Evolutionary conservation across 192 early-diverging fungal species (phyloP).

Genomic region (Rhizophlyctis rosea): DNA sequence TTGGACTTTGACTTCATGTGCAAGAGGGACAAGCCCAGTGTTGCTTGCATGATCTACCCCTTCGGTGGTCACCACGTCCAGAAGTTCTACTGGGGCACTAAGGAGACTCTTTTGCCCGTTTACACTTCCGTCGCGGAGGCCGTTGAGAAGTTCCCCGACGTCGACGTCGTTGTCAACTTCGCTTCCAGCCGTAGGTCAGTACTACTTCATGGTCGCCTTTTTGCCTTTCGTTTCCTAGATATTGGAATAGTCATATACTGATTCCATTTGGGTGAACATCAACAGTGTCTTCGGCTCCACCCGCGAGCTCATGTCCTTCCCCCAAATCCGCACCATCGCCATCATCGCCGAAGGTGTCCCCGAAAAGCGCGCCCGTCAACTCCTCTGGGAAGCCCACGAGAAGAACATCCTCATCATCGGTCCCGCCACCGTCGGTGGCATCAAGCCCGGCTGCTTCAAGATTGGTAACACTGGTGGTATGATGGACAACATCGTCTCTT

Average conservation of each 20-base stretch:
- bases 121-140: conserved; percentile 88
- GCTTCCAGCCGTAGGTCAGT: conserved; percentile 93
- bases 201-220: conserved; percentile 59
- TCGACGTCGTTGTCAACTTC: conserved; percentile 96
- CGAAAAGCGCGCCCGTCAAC: conserved; percentile 89
- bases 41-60: conserved; percentile 98
- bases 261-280: conserved; percentile 4
- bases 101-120: conserved; percentile 93
- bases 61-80: conserved; percentile 98
- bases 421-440: conserved; percentile 97
- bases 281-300: conserved; percentile 86
- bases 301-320: conserved; percentile 76
- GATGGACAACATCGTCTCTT: conserved; percentile 99
- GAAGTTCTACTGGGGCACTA: conserved; percentile 99
- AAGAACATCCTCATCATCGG: conserved; percentile 87
- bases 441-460: conserved; percentile 99
- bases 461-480: conserved; percentile 99
- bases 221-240: too few relatives aligned
- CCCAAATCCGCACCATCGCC: conserved; percentile 90
- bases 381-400: conserved; percentile 78
- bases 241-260: too few relatives aligned
- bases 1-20: conserved; percentile 99
- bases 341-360: conserved; percentile 99
- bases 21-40: conserved; percentile 85
- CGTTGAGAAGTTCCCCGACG: conserved; percentile 80